Evolutionary conservation across 208 protist species (phyloP), one percentile per base, ranked within the genome.

Genomic region (Acanthamoeba lenticulata): DNA sequence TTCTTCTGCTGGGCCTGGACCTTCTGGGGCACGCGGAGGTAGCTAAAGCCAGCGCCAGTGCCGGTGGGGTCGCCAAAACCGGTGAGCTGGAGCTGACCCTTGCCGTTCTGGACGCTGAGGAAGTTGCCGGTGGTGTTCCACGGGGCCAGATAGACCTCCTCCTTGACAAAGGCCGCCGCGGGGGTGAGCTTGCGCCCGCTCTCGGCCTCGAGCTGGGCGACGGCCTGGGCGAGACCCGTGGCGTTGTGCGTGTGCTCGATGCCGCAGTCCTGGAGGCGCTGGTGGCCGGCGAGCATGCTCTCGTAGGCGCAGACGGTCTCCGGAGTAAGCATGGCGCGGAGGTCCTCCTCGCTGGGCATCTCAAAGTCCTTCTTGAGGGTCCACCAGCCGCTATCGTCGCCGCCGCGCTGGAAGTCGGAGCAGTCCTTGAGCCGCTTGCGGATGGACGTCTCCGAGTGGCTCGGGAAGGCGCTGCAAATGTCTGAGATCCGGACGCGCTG

Each of bases 381-480:
- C 96, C 96, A 97, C 74, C 93, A 94, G 38, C 95, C 94, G 38
- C 93, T 94, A 45, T 97, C 96, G 47, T 95, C 95, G 42, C 95
- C 95, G 60, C 96, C 95, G 55, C 96, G 72, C 74, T 97, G 95
- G 38, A 97, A 96, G 65, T 95, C 95, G n/a, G 96, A 81, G 42
- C 86, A 95, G 44, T 95, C 95, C 32, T 96, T 96, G n/a, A 97
- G 69, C 9, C 94, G 42, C 67, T 97, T 97, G n/a, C 96, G 15
- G 34, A 97, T 96, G 0, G 90, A 92, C 0, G 94, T 95, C 57
- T 97, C 95, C 32, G 95, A 94, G 21, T 95, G 89, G 3, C n/a
- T 47, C 34, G 96, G 96, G 45, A 97, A 97, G 1, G 94, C 90
- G 21, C 1, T 42, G 36, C 74, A 95, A 11, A 97, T 69, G 57